Conservation (phyloP, 2,329 filamentous ascomycete species). For the Tothia fuscella region DNA sequence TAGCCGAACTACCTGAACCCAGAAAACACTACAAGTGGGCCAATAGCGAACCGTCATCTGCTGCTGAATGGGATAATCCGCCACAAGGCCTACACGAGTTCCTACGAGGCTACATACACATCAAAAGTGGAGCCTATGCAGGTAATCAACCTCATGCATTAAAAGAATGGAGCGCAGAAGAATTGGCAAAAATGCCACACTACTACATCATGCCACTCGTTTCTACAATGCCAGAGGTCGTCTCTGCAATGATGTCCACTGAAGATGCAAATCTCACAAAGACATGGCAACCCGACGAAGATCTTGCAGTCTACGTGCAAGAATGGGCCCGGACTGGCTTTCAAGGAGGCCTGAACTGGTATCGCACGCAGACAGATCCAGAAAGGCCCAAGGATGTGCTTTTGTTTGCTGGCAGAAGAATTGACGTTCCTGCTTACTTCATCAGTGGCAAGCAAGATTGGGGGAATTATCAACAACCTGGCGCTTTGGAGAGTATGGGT, state of each 20-base stretch:
- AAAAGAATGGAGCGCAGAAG: slow-evolving; percentile 42
- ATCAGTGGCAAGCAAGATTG: slow-evolving; percentile 53
- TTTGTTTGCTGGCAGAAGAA: slow-evolving; percentile 47
- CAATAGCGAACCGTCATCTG: slow-evolving; percentile 40
- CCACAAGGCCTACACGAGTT: slow-evolving; percentile 45
- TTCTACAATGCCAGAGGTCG: slow-evolving; percentile 46
- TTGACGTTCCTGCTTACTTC: slow-evolving; percentile 49
- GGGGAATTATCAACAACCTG: slow-evolving; percentile 57
- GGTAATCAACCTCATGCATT: slow-evolving; percentile 43
- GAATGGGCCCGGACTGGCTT: slow-evolving; percentile 54
- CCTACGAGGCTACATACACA: slow-evolving; percentile 54
- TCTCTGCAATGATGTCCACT: slow-evolving; percentile 41
- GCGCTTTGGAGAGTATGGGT: slow-evolving; percentile 46
- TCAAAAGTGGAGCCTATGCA: slow-evolving; percentile 52
- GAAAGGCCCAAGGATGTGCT: slow-evolving; percentile 39
- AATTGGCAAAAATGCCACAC: slow-evolving; percentile 48
- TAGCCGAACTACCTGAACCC: slow-evolving; percentile 43
- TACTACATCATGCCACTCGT: slow-evolving; percentile 56
- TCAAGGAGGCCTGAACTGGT: slow-evolving; percentile 57
- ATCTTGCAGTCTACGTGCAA: slow-evolving; percentile 46
- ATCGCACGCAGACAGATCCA: slow-evolving; percentile 45
- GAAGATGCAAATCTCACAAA: slow-evolving; percentile 37
- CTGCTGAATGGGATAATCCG: slow-evolving; percentile 35
- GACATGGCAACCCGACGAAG: slow-evolving; percentile 46
- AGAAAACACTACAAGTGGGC: slow-evolving; percentile 61